phyloP scores from a whole-genome alignment of 176 grass and related monocot species.

The Triticum monococcum region DNA sequence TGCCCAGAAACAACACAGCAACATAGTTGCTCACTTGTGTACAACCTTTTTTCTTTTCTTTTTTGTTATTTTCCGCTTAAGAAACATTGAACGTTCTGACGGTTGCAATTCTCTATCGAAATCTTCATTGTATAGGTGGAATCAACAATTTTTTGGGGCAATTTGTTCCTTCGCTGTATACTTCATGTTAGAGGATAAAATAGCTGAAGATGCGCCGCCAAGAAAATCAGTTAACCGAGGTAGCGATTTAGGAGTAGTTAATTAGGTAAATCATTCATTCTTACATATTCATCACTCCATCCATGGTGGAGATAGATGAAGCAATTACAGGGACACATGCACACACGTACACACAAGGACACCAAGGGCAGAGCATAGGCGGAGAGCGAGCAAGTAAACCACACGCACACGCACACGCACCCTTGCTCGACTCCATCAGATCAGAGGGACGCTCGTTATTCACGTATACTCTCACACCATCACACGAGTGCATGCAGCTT shows the following conservation, averaged over 20 bases:
- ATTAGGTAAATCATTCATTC: neutral
- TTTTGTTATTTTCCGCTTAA: too few relatives aligned
- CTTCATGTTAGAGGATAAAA: too few relatives aligned
- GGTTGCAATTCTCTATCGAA: too few relatives aligned
- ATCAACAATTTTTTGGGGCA: too few relatives aligned
- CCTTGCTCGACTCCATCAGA: neutral
- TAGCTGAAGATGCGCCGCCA: too few relatives aligned
- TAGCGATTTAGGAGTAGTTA: neutral
- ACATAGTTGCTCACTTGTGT: too few relatives aligned
- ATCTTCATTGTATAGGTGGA: too few relatives aligned
- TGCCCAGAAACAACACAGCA: too few relatives aligned
- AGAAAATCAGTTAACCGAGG: too few relatives aligned
- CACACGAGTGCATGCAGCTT: neutral
- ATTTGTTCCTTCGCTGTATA: too few relatives aligned
- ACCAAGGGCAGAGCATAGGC: neutral
- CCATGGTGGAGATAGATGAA: slow-evolving; percentile 3
- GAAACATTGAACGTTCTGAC: too few relatives aligned
- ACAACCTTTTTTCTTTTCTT: too few relatives aligned
- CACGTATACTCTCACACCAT: neutral
- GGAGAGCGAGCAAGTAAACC: neutral
- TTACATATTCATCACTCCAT: neutral
- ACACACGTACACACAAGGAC: neutral
- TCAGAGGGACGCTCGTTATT: neutral
- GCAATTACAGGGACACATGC: neutral
- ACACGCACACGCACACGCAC: neutral